phyloP scores from a whole-genome alignment of 257 asterid genomes.

The Paraleonurus japonicus region DNA sequence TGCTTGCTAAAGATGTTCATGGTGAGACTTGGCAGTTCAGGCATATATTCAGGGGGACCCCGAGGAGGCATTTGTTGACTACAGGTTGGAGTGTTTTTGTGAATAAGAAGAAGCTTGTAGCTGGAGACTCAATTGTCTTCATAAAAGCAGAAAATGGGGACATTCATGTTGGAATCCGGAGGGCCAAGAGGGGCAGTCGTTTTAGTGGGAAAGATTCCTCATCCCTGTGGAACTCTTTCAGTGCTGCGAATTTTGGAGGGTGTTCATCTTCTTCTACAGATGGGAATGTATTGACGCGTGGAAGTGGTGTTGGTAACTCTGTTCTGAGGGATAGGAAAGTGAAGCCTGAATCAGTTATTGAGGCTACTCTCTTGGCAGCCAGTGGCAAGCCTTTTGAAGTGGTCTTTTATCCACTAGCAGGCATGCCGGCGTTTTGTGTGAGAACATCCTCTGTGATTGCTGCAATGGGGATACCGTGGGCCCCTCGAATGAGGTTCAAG shows the following conservation, averaged over 20 bases:
- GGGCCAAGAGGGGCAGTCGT: conserved; percentile 28
- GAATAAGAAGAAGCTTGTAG: conserved; percentile 43
- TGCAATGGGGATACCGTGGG: conserved; percentile 38
- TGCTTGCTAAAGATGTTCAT: conserved; percentile 36
- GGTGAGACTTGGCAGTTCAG: conserved; percentile 34
- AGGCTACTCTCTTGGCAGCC: conserved; percentile 36
- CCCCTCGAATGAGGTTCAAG: conserved; percentile 40
- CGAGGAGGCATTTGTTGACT: conserved; percentile 47
- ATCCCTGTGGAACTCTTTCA: background rate
- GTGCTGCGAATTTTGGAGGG: too few species aligned
- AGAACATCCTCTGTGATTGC: conserved; percentile 36
- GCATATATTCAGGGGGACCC: conserved; percentile 47
- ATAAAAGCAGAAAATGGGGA: conserved; percentile 40
- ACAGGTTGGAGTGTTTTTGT: conserved; percentile 50
- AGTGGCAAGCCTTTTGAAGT: conserved; percentile 42
- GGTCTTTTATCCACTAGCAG: conserved; percentile 31
- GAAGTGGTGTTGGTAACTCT: conserved; percentile 9
- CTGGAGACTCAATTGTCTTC: conserved; percentile 44
- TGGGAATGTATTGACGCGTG: background rate
- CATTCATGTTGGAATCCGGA: conserved; percentile 35
- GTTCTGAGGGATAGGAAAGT: conserved; percentile 24
- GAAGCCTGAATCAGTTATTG: conserved; percentile 33
- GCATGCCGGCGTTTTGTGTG: conserved; percentile 40
- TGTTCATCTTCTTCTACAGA: background rate
- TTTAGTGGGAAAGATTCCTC: conserved; percentile 10